A percentile compares a stretch with the other conserved stretches of the same genome.
These are phyloP conservation scores for Vitis hybrid DNA, from an alignment of 177 flowering plant species.

Conservation along the genomic window DNA sequence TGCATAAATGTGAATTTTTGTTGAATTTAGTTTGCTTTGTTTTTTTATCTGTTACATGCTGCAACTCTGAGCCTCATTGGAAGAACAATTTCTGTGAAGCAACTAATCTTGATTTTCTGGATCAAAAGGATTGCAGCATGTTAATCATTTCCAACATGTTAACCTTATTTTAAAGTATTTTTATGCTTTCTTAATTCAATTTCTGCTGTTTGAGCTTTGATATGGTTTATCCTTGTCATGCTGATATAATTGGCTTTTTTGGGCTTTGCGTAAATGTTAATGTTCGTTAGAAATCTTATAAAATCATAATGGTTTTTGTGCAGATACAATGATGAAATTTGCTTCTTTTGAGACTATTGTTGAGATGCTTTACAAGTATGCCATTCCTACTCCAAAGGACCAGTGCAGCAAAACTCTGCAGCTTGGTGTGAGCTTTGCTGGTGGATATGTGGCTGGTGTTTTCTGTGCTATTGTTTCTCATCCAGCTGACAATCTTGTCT, in stretches of 20 bases:
- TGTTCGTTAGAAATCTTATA: no score
- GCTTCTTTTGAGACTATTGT: slow-evolving; percentile 84
- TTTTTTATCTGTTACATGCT: background rate
- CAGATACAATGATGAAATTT: slow-evolving; percentile 97
- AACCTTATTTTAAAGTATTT: no score
- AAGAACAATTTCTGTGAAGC: no score
- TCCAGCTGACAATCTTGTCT: slow-evolving; percentile 93
- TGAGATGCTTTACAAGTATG: slow-evolving; percentile 76
- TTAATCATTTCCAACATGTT: no score
- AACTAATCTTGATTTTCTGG: no score
- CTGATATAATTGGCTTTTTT: no score
- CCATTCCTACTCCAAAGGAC: slow-evolving; percentile 70
- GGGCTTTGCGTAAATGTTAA: no score
- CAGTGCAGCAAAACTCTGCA: slow-evolving; percentile 75
- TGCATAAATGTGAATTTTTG: background rate
- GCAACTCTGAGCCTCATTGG: no score
- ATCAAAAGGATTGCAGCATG: no score
- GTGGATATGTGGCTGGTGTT: slow-evolving; percentile 90
- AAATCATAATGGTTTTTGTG: slow-evolving; percentile 1
- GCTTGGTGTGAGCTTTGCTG: slow-evolving; percentile 87
- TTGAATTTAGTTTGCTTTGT: background rate
- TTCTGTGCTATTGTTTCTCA: slow-evolving; percentile 88
- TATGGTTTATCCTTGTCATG: no score
- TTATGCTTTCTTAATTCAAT: no score
- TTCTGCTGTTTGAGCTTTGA: no score